Evolutionary conservation across 2,329 filamentous ascomycete species (phyloP).

Genomic region (Rutstroemia sp.): DNA sequence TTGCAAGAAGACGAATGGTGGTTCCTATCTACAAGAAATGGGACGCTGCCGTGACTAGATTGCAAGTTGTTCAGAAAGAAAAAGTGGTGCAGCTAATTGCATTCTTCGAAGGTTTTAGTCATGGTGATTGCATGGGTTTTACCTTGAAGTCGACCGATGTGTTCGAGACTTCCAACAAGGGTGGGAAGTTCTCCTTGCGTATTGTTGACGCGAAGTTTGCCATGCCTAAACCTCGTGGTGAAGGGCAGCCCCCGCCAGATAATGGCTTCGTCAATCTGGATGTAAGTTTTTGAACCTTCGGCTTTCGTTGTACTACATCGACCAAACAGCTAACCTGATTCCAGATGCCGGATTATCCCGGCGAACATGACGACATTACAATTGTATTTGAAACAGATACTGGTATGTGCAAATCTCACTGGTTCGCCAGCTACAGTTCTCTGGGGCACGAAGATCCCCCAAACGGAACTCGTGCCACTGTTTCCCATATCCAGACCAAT

Average conservation of each 20-base stretch:
- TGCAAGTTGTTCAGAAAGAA: conserved; percentile 74
- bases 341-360: conserved; percentile 73
- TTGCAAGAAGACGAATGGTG: conserved; percentile 78
- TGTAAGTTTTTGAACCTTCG: conserved; percentile 9
- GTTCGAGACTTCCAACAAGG: conserved; percentile 61
- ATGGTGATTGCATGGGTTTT: conserved; percentile 86
- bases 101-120: conserved; percentile 82
- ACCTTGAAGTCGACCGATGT: conserved; percentile 75
- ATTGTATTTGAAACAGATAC: conserved; percentile 75
- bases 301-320: not conserved
- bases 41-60: conserved; percentile 72
- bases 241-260: conserved; percentile 45
- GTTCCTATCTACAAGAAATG: conserved; percentile 92
- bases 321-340: not conserved
- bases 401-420: conserved; percentile 18
- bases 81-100: conserved; percentile 70
- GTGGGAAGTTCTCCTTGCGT: conserved; percentile 63
- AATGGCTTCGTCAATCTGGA: conserved; percentile 78
- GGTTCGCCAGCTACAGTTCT: not conserved
- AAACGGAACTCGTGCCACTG: not conserved
- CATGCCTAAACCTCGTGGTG: conserved; percentile 52
- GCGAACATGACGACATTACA: conserved; percentile 86
- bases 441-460: not conserved
- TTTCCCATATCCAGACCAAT: conserved; percentile 5
- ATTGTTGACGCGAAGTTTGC: conserved; percentile 89